These are phyloP conservation scores for Saxophila tyrrhenica DNA, from an alignment of 495 filamentous ascomycete species.

Conservation along the genomic window DNA sequence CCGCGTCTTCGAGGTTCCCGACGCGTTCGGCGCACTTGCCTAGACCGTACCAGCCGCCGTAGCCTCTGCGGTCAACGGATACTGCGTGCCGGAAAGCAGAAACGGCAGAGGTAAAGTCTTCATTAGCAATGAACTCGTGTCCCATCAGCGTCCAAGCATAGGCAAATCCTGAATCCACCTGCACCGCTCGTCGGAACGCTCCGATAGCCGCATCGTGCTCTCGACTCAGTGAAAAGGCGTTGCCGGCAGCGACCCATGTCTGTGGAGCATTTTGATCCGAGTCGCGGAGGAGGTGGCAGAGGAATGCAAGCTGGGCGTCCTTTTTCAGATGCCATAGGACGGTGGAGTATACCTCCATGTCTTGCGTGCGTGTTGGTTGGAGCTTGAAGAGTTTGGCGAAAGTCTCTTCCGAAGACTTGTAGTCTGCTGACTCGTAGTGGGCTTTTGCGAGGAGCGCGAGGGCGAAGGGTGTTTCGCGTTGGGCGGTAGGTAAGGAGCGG, in stretches of 20 bases:
- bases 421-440: conserved; percentile 77
- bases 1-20: conserved; percentile 81
- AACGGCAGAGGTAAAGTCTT: conserved; percentile 92
- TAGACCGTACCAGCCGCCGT: conserved; percentile 95
- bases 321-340: conserved; percentile 93
- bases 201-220: conserved; percentile 91
- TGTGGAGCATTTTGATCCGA: conserved; percentile 77
- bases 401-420: conserved; percentile 71
- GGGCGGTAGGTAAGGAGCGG: conserved; percentile 52
- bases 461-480: conserved; percentile 93
- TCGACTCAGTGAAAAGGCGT: conserved; percentile 86
- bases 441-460: conserved; percentile 79
- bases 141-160: conserved; percentile 94
- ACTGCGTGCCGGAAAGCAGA: conserved; percentile 73
- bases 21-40: conserved; percentile 88
- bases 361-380: conserved; percentile 67
- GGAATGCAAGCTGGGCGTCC: conserved; percentile 80
- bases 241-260: conserved; percentile 91
- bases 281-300: conserved; percentile 82
- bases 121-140: conserved; percentile 91
- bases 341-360: conserved; percentile 97
- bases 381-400: conserved; percentile 65
- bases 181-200: conserved; percentile 90
- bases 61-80: conserved; percentile 74
- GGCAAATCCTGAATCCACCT: conserved; percentile 72